Evolutionary conservation across 805 yeast genomes (phyloP).

Genomic region (Candida wancherniae): DNA sequence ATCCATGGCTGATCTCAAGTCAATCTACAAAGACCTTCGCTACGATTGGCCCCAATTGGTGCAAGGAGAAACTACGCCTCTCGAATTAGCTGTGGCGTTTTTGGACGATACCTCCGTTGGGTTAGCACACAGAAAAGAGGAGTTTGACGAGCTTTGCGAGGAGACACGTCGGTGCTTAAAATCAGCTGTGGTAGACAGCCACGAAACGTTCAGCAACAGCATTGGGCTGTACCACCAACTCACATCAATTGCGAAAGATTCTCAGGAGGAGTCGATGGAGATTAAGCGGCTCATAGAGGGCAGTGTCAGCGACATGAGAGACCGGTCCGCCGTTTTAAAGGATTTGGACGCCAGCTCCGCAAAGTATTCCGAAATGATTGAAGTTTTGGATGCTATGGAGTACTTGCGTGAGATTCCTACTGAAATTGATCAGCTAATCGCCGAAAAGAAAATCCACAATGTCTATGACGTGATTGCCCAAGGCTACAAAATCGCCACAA

Average conservation of each 20-base stretch:
- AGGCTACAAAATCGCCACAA: conserved; percentile 42
- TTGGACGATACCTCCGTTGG: conserved; percentile 91
- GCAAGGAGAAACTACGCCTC: conserved; percentile 59
- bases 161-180: conserved; percentile 56
- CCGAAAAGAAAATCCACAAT: conserved; percentile 62
- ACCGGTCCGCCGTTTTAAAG: conserved; percentile 50
- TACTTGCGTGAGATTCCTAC: conserved; percentile 55
- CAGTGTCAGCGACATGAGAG: conserved; percentile 47
- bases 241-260: conserved; percentile 55
- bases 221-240: conserved; percentile 80
- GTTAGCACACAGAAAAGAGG: conserved; percentile 64
- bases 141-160: conserved; percentile 58
- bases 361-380: conserved; percentile 63
- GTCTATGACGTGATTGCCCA: conserved; percentile 54
- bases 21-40: conserved; percentile 30
- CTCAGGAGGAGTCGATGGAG: conserved; percentile 52
- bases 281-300: conserved; percentile 46
- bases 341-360: conserved; percentile 63
- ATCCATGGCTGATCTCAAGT: conserved; percentile 30
- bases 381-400: conserved; percentile 63
- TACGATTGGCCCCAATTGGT: conserved; percentile 43
- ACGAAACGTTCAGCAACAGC: conserved; percentile 78
- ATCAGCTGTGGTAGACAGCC: conserved; percentile 72
- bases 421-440: conserved; percentile 59
- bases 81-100: conserved; percentile 78